Conservation (phyloP, 495 filamentous ascomycete genomes). For the Annulohypoxylon maeteangense region DNA sequence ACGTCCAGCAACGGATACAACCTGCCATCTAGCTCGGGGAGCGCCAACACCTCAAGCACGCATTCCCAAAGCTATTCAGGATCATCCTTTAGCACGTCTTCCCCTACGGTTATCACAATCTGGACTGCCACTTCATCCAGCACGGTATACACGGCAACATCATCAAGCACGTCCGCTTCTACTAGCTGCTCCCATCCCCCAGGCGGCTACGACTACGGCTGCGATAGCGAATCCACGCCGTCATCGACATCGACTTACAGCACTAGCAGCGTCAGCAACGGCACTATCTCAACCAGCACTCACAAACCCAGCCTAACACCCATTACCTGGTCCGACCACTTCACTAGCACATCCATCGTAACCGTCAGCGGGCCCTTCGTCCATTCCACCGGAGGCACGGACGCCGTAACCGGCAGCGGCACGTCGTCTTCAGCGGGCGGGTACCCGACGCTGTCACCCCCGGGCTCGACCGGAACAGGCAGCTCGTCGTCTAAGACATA, state of each 20-base stretch:
- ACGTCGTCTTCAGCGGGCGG: conserved; percentile 15
- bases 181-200: conserved; percentile 35
- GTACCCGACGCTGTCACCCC: conserved; percentile 16
- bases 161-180: conserved; percentile 9
- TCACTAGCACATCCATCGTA: conserved; percentile 22
- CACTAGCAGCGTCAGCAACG: neutral
- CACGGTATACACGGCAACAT: neutral
- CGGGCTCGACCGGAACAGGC: conserved; percentile 7
- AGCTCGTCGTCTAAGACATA: conserved; percentile 19
- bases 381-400: conserved; percentile 18
- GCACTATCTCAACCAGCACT: conserved; percentile 6
- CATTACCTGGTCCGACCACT: neutral
- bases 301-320: neutral
- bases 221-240: conserved; percentile 28
- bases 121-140: neutral
- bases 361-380: neutral
- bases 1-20: conserved; percentile 12
- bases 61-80: neutral
- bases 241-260: conserved; percentile 20
- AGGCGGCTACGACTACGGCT: conserved; percentile 37
- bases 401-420: conserved; percentile 18
- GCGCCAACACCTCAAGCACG: conserved; percentile 11
- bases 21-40: neutral
- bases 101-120: neutral
- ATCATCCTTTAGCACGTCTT: neutral